phyloP scores from a whole-genome alignment of 2,329 filamentous ascomycete genomes.

The Botryotinia convoluta region DNA sequence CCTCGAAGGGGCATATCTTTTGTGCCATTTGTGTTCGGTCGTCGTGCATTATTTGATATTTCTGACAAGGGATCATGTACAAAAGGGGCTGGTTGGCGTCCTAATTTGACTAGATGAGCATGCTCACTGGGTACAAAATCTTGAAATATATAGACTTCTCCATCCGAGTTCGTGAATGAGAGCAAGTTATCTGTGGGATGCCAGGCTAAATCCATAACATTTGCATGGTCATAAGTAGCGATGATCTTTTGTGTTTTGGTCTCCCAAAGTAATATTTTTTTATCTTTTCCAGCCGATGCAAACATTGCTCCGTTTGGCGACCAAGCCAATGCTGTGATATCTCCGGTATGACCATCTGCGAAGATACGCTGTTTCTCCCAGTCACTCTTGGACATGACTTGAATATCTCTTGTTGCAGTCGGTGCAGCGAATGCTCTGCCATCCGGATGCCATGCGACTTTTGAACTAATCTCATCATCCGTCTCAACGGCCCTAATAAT shows the following conservation, averaged over 20 bases:
- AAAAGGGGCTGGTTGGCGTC: constrained; percentile 74
- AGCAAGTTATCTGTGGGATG: constrained; percentile 85
- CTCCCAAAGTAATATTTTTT: constrained; percentile 80
- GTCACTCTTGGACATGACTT: constrained; percentile 82
- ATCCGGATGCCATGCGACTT: constrained; percentile 88
- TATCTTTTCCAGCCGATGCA: constrained; percentile 65
- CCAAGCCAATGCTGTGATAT: constrained; percentile 87
- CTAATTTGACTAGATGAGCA: constrained; percentile 53
- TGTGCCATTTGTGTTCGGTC: constrained; percentile 53
- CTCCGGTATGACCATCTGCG: constrained; percentile 72
- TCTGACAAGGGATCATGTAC: constrained; percentile 77
- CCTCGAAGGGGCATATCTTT: constrained; percentile 49
- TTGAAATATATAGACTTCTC: constrained; percentile 87
- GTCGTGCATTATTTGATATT: constrained; percentile 62
- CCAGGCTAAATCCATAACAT: constrained; percentile 85
- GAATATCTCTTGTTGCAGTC: constrained; percentile 77
- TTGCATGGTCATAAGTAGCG: constrained; percentile 73
- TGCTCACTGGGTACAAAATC: constrained; percentile 63
- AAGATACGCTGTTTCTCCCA: constrained; percentile 87
- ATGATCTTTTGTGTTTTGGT: constrained; percentile 81
- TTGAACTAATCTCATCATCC: constrained; percentile 72
- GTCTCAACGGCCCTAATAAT: constrained; percentile 76
- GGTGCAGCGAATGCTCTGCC: constrained; percentile 85
- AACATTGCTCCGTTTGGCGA: constrained; percentile 91
- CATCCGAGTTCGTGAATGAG: constrained; percentile 89